Base-by-base conservation (phyloP, 495 filamentous ascomycete species). In the Xylaria cubensis region DNA sequence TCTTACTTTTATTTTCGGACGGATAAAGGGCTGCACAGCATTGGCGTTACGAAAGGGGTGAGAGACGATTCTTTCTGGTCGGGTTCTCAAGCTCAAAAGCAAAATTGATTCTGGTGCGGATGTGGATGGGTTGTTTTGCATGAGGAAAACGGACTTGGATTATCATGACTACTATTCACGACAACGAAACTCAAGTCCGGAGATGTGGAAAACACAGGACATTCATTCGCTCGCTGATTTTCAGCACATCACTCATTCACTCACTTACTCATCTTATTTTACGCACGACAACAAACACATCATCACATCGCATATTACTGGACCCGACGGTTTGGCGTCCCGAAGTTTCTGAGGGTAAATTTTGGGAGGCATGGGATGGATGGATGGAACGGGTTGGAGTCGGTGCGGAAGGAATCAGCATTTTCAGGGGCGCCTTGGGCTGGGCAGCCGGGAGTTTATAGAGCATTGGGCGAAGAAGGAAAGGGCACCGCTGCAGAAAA, bases 21-120 rank as follows among this genome's bases (percentile, higher is more conserved):
- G 50, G 17, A 19, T 55, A 58, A 51, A 65, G 69, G 69, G 74
- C 70, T 77, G 70, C 70, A 61, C 34, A 77, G 77, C 77, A 75
- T 44, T 63, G 77, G 77, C 74, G 77, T 79, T 79, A 59, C 15
- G 42, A 63, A 7, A 58, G 56, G 56, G 13, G 56, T 3, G 19
- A 46, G 48, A 44, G 64, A 32, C 53, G 59, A 67, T 67, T 59
- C 61, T 7, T 61, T 41, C 51, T 46, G 51, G 39, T 26, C 70
- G 70, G 70, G 51, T 58, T 72, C 42, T n/a, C 8, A 41, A 32
- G 69, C 21, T 39, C 59, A 62, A 44, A 62, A 36, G 21, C 15
- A 32, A 41, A 64, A 41, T 48, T 24, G 10, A 53, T 39, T 70
- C 13, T 55, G 62, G 48, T 58, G 12, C 41, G 36, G 58, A 9